Conservation (phyloP, 2,329 filamentous ascomycete genomes). For the Fusarium sp. region DNA sequence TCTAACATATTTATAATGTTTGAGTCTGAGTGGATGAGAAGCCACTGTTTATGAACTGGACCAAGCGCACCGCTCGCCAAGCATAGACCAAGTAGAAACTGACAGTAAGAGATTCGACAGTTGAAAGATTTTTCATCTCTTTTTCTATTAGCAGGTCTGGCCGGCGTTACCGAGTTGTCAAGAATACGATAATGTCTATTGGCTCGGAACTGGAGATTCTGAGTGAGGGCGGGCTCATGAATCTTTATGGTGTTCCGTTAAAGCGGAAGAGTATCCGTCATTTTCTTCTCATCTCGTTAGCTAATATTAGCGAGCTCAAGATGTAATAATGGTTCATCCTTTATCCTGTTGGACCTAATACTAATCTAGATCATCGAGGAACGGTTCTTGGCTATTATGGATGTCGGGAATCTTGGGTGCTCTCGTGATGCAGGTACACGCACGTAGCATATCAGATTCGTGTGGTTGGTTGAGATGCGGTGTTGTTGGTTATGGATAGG, state of each 20-base stretch:
- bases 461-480: not conserved
- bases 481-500: not conserved
- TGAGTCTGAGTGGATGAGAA: not conserved
- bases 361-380: constrained; percentile 3
- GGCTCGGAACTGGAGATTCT: not conserved
- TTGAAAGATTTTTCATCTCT: constrained; percentile 1
- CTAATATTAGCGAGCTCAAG: not conserved
- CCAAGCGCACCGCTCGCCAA: constrained; percentile 8
- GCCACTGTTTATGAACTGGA: not conserved
- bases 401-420: constrained; percentile 5
- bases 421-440: constrained; percentile 23
- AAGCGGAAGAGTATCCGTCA: constrained; percentile 11
- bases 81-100: not conserved
- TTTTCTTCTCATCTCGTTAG: constrained; percentile 8
- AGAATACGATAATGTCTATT: constrained; percentile 1
- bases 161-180: not conserved
- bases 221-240: not conserved
- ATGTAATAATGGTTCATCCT: not conserved
- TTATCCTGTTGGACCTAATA: not conserved
- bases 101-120: not conserved
- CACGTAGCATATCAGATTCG: not conserved
- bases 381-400: constrained; percentile 5
- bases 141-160: not conserved
- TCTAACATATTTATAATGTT: not conserved
- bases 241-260: not conserved